Percentiles rank a stretch among this genome's conserved stretches.
phyloP scores from a whole-genome alignment of 495 filamentous ascomycete species.

The Annulohypoxylon stygium region DNA sequence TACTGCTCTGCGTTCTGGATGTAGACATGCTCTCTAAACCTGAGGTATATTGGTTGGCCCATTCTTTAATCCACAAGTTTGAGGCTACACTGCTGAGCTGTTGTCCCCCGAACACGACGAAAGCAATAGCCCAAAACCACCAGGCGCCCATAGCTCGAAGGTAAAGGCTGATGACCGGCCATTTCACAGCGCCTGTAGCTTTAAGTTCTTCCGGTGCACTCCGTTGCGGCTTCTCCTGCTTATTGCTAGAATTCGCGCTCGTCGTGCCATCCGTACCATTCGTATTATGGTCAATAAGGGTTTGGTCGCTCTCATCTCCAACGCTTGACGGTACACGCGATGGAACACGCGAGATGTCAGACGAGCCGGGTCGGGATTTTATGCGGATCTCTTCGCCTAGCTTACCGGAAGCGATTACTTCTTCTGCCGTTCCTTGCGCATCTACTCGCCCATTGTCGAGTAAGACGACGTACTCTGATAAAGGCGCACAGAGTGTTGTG shows the following conservation, averaged over 20 bases:
- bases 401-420: conserved; percentile 84
- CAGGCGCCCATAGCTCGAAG: conserved; percentile 89
- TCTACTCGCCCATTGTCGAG: conserved; percentile 87
- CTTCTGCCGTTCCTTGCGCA: conserved; percentile 79
- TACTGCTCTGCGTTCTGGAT: conserved; percentile 48
- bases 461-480: conserved; percentile 81
- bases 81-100: conserved; percentile 87
- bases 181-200: conserved; percentile 85
- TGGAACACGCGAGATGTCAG: conserved; percentile 72
- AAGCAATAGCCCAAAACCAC: conserved; percentile 89
- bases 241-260: conserved; percentile 55
- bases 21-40: conserved; percentile 47
- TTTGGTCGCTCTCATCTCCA: conserved; percentile 65
- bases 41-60: conserved; percentile 72
- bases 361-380: conserved; percentile 78
- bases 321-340: conserved; percentile 81
- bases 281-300: conserved; percentile 60
- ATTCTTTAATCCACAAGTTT: conserved; percentile 94
- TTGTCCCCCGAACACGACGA: conserved; percentile 79
- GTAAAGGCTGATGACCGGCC: conserved; percentile 86
- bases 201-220: conserved; percentile 77
- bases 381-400: conserved; percentile 82
- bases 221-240: conserved; percentile 62
- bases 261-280: conserved; percentile 47
- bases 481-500: conserved; percentile 82